Evolutionary conservation across 2,329 filamentous ascomycete genomes (phyloP).

Genomic region (Epichloe uncinata): DNA sequence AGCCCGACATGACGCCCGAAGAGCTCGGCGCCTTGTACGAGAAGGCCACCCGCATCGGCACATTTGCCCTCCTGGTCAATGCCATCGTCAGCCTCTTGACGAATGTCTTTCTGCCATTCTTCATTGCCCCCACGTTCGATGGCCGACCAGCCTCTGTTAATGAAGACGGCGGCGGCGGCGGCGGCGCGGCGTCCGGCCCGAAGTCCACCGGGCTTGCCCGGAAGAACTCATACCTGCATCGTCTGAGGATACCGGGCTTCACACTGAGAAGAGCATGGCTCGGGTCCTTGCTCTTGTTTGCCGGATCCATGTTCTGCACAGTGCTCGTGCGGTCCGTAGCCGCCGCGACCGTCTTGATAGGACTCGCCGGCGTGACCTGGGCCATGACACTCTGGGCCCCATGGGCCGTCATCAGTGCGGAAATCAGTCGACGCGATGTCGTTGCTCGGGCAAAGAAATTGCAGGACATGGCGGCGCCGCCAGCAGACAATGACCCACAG

Average conservation of each 20-base stretch:
- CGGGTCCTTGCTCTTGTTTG: conserved; percentile 71
- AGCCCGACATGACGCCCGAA: conserved; percentile 62
- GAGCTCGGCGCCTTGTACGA: conserved; percentile 76
- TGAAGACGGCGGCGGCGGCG: not conserved
- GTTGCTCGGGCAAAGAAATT: conserved; percentile 26
- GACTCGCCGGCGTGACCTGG: conserved; percentile 80
- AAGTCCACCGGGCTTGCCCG: conserved; percentile 4
- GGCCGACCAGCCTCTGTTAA: conserved; percentile 18
- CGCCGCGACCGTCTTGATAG: conserved; percentile 64
- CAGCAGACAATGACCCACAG: not conserved
- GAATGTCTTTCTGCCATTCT: conserved; percentile 73
- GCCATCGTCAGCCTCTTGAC: conserved; percentile 71
- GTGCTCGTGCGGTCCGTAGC: conserved; percentile 61
- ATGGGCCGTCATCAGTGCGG: conserved; percentile 86
- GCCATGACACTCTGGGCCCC: conserved; percentile 88
- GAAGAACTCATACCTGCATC: conserved; percentile 38
- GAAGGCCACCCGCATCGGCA: conserved; percentile 72
- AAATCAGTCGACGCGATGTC: conserved; percentile 73
- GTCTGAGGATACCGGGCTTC: conserved; percentile 64
- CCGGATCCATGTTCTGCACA: conserved; percentile 68
- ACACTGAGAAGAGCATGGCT: conserved; percentile 86
- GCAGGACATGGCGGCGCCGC: conserved; percentile 7
- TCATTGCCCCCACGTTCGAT: conserved; percentile 72
- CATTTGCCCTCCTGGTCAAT: conserved; percentile 79
- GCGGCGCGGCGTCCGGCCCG: not conserved